Evolutionary conservation across 78 protist species (phyloP), one percentile per base, ranked within the genome.

Genomic region (Dictyostelium capitatum): DNA sequence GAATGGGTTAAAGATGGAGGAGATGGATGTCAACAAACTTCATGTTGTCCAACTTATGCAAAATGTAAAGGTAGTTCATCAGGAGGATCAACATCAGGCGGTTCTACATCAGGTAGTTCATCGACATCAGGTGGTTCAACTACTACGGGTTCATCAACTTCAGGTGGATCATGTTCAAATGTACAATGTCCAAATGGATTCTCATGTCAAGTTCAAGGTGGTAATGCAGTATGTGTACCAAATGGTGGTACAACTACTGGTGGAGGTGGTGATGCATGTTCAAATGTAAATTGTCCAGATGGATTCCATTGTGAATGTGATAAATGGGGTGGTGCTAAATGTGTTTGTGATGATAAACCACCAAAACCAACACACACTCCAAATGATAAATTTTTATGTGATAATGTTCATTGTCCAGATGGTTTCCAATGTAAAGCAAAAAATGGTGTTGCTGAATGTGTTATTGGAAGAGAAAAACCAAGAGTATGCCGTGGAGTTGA

Each of bases 171-270:
- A 19, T 50, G 56, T 51, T 48, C 64, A 48, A 48, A 48, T 75
- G 30, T 54, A 5, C 37, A 48, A 75, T 75, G 81, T 48, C 81
- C 81, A 75, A 48, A 43, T 32, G 80, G 81, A 41, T 75, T 25
- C 81, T 8, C 20, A 23, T 75, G 81, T 7, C 48, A 75, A 25
- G n/a, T 20, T 4, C 81, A 75, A 46, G 70, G 50, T 30, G 50
- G 46, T 79, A 30, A 51, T 7, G 70, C 83, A 25, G 19, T 28
- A 7, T 51, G 83, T 20, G 28, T 50, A n/a, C 32, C 78, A 41
- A 37, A 28, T 1, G 46, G 32, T 28, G 3, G 46, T 17, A 30
- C 78, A 70, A 70, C 78, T 46, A 70, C 46, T 70, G 78, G 78
- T 70, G 78, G 78, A 12, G 15, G 15, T 25, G 41, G 3, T 30